Percentiles rank a stretch among this genome's conserved stretches.
Conservation (phyloP, 73 alveolate genomes). For the Stentor coeruleus region DNA sequence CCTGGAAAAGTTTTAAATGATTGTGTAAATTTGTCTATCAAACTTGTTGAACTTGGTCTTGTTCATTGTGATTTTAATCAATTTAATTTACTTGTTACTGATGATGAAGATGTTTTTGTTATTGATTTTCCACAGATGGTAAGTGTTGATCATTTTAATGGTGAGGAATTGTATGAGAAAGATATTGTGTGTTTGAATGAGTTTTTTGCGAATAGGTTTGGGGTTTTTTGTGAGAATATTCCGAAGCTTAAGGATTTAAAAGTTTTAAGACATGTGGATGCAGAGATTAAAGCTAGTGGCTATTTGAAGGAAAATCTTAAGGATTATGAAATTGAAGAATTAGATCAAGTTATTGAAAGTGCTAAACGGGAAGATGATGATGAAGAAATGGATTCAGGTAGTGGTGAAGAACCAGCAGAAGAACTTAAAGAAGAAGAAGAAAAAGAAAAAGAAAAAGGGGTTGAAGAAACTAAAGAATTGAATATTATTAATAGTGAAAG, state of each 20-base stretch:
- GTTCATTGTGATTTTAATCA: conserved; percentile 98
- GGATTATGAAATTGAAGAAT: conserved; percentile 30
- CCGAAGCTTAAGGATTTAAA: conserved; percentile 68
- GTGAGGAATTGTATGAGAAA: conserved; percentile 69
- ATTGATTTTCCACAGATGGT: conserved; percentile 98
- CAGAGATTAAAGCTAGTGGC: conserved; percentile 75
- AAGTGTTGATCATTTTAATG: conserved; percentile 77
- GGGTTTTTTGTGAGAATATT: conserved; percentile 49
- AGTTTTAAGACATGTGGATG: conserved; percentile 61
- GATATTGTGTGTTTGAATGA: conserved; percentile 90
- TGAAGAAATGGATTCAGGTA: conserved; percentile 31
- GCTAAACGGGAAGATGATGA: not conserved
- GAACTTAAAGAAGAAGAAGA: conserved; percentile 38
- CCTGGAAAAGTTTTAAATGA: conserved; percentile 64
- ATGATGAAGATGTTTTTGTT: conserved; percentile 77
- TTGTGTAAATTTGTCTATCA: conserved; percentile 54
- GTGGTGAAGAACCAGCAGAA: not conserved
- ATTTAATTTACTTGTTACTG: conserved; percentile 81
- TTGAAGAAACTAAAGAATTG: conserved; percentile 18
- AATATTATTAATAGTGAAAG: not conserved
- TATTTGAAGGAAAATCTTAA: conserved; percentile 51
- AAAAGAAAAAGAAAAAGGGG: conserved; percentile 31
- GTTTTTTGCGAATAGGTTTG: conserved; percentile 74
- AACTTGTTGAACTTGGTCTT: conserved; percentile 83
- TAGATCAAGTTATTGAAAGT: conserved; percentile 23